phyloP scores from a whole-genome alignment of 768 basidiomycete species.

The Termitomyces eurrhizus region DNA sequence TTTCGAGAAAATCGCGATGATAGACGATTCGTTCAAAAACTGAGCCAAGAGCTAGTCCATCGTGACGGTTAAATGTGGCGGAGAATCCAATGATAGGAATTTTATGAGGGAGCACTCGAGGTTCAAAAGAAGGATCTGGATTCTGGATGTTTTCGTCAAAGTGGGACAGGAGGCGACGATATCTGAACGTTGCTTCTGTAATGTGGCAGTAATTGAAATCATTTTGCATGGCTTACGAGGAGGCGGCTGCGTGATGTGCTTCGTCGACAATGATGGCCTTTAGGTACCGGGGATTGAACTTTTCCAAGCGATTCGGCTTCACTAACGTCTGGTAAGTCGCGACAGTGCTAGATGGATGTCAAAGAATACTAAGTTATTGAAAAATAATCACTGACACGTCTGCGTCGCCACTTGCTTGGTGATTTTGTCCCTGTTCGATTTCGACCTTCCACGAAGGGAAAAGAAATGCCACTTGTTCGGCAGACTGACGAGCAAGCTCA shows the following conservation, averaged over 20 bases:
- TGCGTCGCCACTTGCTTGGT: slow-evolving; percentile 73
- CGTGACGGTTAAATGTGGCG: slow-evolving; percentile 91
- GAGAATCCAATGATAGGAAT: slow-evolving; percentile 93
- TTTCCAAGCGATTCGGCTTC: slow-evolving; percentile 57
- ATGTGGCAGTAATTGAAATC: neutral
- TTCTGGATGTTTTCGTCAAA: slow-evolving; percentile 68
- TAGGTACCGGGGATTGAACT: slow-evolving; percentile 64
- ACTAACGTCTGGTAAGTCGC: slow-evolving; percentile 88
- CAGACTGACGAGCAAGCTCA: slow-evolving; percentile 87
- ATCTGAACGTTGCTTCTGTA: slow-evolving; percentile 34
- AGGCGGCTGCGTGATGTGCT: slow-evolving; percentile 93
- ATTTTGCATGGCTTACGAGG: slow-evolving; percentile 53
- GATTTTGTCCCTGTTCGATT: slow-evolving; percentile 82
- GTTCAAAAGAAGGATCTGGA: slow-evolving; percentile 41
- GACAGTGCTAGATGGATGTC: slow-evolving; percentile 55
- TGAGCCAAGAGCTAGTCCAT: slow-evolving; percentile 82
- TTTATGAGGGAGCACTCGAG: slow-evolving; percentile 36
- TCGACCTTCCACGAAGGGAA: slow-evolving; percentile 80
- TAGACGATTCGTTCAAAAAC: slow-evolving; percentile 92
- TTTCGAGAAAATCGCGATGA: slow-evolving; percentile 84
- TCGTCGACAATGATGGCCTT: slow-evolving; percentile 88
- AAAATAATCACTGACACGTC: slow-evolving; percentile 62
- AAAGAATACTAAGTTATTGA: neutral
- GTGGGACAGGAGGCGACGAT: slow-evolving; percentile 77
- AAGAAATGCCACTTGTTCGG: slow-evolving; percentile 59